A percentile compares a stretch with the other conserved stretches of the same genome.
Conservation (phyloP, 1,284 basidiomycete species). For the Trametes pubescens region DNA sequence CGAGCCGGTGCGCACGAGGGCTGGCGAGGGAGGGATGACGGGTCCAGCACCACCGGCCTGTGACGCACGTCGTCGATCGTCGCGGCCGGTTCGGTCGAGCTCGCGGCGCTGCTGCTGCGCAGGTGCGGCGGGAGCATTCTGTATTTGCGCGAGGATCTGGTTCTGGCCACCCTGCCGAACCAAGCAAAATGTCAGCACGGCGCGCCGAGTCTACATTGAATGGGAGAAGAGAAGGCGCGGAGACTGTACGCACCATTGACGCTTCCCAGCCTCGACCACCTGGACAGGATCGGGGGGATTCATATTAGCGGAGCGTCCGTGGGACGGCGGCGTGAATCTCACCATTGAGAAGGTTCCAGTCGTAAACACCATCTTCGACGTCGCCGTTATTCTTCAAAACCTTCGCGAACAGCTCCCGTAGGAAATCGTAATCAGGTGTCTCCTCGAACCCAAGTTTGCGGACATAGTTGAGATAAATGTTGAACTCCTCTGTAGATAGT, state of each 20-base stretch:
- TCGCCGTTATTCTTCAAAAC: slow-evolving; percentile 91
- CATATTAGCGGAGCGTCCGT: slow-evolving; percentile 29
- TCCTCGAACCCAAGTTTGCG: slow-evolving; percentile 92
- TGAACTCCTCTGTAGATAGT: slow-evolving; percentile 75
- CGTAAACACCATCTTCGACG: slow-evolving; percentile 88
- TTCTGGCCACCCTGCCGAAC: slow-evolving; percentile 52
- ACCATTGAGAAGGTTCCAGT: slow-evolving; percentile 91
- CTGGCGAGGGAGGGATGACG: slow-evolving; percentile 75
- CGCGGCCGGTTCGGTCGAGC: slow-evolving; percentile 45
- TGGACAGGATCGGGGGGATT: slow-evolving; percentile 39
- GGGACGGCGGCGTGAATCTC: slow-evolving; percentile 24
- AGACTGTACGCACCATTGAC: slow-evolving; percentile 62
- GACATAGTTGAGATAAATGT: slow-evolving; percentile 89
- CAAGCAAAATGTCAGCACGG: slow-evolving; percentile 41
- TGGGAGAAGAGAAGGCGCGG: slow-evolving; percentile 14
- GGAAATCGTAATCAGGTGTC: slow-evolving; percentile 95
- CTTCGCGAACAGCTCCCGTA: slow-evolving; percentile 91
- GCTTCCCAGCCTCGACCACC: slow-evolving; percentile 96
- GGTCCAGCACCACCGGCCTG: slow-evolving; percentile 55
- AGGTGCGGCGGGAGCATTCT: slow-evolving; percentile 54
- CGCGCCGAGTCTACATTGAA: slow-evolving; percentile 31
- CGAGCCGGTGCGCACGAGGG: slow-evolving; percentile 75
- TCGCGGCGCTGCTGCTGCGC: slow-evolving; percentile 57
- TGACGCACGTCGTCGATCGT: slow-evolving; percentile 63
- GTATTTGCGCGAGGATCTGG: slow-evolving; percentile 68